Conservation (phyloP, 225 moss, liverwort and hornwort species). For the Pseudoscleropodium purum region DNA sequence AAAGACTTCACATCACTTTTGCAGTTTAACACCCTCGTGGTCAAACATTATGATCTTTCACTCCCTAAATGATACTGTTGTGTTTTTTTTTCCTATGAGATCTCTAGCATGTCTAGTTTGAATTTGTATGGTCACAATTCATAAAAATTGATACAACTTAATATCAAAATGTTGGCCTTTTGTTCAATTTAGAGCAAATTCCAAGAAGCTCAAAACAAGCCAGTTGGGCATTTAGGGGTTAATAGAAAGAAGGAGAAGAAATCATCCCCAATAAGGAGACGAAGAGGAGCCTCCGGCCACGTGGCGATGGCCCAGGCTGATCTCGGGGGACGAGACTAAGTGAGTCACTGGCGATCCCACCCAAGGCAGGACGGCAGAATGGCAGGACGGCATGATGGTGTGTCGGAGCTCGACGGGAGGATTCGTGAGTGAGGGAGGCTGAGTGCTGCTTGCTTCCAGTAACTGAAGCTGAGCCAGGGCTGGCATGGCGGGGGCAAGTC, state of each 20-base stretch:
- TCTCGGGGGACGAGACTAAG: background rate
- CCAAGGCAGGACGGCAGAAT: background rate
- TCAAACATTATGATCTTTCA: too few relatives aligned
- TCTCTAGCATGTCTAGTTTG: too few relatives aligned
- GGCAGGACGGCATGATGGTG: constrained; percentile 13
- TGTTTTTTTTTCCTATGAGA: too few relatives aligned
- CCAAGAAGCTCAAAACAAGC: too few relatives aligned
- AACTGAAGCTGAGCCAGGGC: background rate
- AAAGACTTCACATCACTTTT: too few relatives aligned
- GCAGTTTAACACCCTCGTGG: too few relatives aligned
- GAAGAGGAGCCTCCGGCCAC: background rate
- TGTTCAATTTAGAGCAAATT: too few relatives aligned
- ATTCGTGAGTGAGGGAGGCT: background rate
- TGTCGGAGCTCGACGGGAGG: constrained; percentile 7
- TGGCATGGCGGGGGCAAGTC: constrained; percentile 10
- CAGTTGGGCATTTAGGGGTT: too few relatives aligned
- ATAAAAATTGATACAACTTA: too few relatives aligned
- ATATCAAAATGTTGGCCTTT: too few relatives aligned
- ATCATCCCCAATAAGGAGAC: background rate
- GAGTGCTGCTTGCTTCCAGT: background rate
- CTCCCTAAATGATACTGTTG: too few relatives aligned
- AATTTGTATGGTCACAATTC: too few relatives aligned
- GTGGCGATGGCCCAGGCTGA: background rate
- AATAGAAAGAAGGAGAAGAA: background rate
- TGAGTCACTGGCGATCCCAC: background rate